These are phyloP conservation scores for Danielia reshetovae DNA, from an alignment of 805 yeast species.

Conservation along the genomic window DNA sequence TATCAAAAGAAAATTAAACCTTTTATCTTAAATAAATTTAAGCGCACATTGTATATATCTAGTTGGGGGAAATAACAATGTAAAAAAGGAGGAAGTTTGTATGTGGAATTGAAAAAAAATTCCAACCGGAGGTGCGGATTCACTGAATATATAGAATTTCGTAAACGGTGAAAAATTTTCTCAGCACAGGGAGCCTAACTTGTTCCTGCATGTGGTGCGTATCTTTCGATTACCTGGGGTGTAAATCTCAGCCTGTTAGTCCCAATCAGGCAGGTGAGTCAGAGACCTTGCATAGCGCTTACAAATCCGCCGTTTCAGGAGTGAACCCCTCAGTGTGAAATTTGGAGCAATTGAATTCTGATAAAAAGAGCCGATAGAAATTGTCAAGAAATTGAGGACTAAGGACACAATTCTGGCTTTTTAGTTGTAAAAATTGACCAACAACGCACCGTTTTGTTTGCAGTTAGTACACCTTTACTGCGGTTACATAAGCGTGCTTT, in stretches of 20 bases:
- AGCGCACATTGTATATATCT: slow-evolving; percentile 31
- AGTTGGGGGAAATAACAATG: slow-evolving; percentile 1
- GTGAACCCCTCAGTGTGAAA: not conserved
- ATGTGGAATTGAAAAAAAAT: slow-evolving; percentile 4
- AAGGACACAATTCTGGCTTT: too few species aligned
- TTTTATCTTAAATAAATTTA: slow-evolving; percentile 23
- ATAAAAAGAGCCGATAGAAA: too few species aligned
- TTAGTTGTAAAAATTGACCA: not conserved
- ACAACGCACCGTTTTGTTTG: too few species aligned
- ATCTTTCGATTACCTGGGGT: not conserved
- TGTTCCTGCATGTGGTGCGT: not conserved
- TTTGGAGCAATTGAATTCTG: too few species aligned
- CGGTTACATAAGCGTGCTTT: too few species aligned
- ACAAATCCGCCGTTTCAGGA: not conserved
- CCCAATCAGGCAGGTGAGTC: slow-evolving; percentile 7
- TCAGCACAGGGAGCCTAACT: not conserved
- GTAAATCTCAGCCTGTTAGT: slow-evolving; percentile 1
- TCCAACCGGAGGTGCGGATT: slow-evolving; percentile 1
- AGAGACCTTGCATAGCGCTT: slow-evolving; percentile 1
- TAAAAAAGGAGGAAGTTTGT: slow-evolving; percentile 7
- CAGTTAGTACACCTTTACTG: too few species aligned
- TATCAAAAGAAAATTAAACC: slow-evolving; percentile 17
- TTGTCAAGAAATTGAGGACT: too few species aligned
- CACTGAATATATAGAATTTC: slow-evolving; percentile 8
- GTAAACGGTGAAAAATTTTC: slow-evolving; percentile 10